phyloP scores from a whole-genome alignment of 352 stramenopile genomes.

The Globisporangium orthogonon region DNA sequence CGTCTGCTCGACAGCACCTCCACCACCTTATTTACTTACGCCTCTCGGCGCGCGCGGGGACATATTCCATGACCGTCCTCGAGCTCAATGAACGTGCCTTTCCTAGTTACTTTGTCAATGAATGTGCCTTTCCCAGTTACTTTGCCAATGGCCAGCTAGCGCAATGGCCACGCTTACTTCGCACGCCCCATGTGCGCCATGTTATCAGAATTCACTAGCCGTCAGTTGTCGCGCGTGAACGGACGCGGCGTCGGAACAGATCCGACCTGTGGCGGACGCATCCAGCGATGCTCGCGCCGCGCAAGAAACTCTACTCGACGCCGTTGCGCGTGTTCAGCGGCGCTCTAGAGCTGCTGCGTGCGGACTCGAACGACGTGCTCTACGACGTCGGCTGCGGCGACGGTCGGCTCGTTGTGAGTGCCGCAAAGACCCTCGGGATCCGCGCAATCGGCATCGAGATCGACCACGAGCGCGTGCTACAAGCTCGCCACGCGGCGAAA shows the following conservation, averaged over 20 bases:
- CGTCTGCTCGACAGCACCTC: neutral
- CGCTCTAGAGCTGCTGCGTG: constrained; percentile 46
- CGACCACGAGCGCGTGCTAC: constrained; percentile 27
- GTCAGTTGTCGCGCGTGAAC: neutral
- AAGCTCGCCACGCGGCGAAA: constrained; percentile 20
- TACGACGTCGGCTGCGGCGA: constrained; percentile 81
- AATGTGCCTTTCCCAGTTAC: no score
- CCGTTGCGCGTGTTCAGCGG: constrained; percentile 49
- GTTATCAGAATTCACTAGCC: neutral
- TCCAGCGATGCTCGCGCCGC: constrained; percentile 58
- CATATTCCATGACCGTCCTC: neutral
- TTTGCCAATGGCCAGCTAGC: no score
- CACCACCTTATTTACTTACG: neutral
- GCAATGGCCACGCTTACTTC: no score
- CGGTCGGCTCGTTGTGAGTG: constrained; percentile 59
- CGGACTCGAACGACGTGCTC: constrained; percentile 37
- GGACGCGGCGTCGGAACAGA: neutral
- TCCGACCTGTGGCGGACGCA: neutral
- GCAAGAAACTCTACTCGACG: constrained; percentile 79
- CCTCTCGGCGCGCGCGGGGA: no score
- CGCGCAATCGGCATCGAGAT: constrained; percentile 68
- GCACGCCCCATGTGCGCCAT: no score
- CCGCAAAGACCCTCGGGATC: constrained; percentile 37
- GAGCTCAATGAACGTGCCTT: neutral
- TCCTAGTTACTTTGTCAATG: neutral